Evolutionary conservation across 1,139 yeast genomes (phyloP), one percentile per base, ranked within the genome.

Genomic region (Geotrichum australiense): DNA sequence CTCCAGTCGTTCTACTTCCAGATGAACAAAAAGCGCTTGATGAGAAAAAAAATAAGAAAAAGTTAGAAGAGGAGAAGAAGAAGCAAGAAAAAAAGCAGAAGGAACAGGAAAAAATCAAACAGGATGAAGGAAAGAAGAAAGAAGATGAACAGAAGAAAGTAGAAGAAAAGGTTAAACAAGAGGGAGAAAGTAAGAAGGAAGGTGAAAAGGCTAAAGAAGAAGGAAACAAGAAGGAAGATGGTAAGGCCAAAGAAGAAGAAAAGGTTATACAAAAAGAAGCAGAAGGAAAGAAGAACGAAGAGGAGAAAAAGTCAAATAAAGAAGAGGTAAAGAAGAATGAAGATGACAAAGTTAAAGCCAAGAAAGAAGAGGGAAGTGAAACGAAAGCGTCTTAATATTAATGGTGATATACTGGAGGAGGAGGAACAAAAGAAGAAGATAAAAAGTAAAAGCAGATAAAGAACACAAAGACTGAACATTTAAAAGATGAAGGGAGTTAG

Each of bases 1-100:
- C 32, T 21, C 22, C 24, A 10, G 19, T 20, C 1, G 33, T 36
- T 10, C 24, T 41, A 6, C 29, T 36, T 10, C 37, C 37, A n/a
- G 40, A 41, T 2, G 44, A 41, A 6, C 37, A 41, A 15, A 23
- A 34, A 18, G 21, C 2, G 7, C 25, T 12, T 20, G 31, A 37
- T 4, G 42, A 37, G 22, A 30, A 37, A 31, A 2, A 12, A n/a
- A 14, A 31, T 11, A 25, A 35, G 32, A n/a, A 27, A 27, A 18
- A 35, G 39, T 14, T 20, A 24, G 30, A 16, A 5, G 30, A 27
- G 30, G 30, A 27, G 16, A 10, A 10, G 30, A 19, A 18, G 8
- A 22, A 20, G 3, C 10, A 30, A 8, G 12, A 11, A 18, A 15
- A 30, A 16, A 15, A 30, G 22, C 10, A 2, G 19, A 22, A 16